These are phyloP conservation scores for Cordyceps javanica DNA, from an alignment of 2,329 filamentous ascomycete genomes.

Conservation along the genomic window DNA sequence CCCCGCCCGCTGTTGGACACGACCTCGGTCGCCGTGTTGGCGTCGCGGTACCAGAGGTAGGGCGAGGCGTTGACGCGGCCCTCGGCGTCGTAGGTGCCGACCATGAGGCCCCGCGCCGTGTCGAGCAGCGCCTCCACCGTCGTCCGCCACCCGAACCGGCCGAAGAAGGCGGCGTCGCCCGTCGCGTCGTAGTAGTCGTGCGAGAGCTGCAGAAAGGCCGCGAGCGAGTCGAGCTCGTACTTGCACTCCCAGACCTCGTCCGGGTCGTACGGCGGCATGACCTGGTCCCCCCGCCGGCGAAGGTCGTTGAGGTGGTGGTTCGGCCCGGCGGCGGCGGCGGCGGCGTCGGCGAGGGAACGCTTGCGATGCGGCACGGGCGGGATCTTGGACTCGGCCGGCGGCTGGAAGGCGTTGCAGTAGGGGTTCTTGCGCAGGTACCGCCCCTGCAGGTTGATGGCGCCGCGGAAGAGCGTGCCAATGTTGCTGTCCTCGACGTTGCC, in stretches of 20 bases:
- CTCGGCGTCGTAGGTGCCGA: constrained; percentile 64
- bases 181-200: constrained; percentile 76
- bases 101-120: constrained; percentile 63
- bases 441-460: constrained; percentile 70
- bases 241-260: constrained; percentile 87
- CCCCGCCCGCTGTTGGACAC: constrained; percentile 70
- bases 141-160: constrained; percentile 63
- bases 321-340: neutral
- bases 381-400: constrained; percentile 61
- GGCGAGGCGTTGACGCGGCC: constrained; percentile 48
- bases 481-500: constrained; percentile 38
- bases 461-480: constrained; percentile 63
- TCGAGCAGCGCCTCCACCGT: constrained; percentile 65
- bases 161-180: constrained; percentile 65
- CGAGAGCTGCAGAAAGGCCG: constrained; percentile 75
- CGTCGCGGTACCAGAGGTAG: constrained; percentile 74
- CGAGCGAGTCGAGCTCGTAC: constrained; percentile 87
- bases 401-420: constrained; percentile 93
- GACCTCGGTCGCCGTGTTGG: constrained; percentile 72
- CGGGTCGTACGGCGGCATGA: constrained; percentile 60
- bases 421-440: constrained; percentile 64
- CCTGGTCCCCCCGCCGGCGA: constrained; percentile 42
- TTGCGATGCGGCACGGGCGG: constrained; percentile 21
- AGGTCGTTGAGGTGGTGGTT: neutral
- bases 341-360: constrained; percentile 10